Percentiles rank a stretch among this genome's conserved stretches.
These are phyloP conservation scores for Globisporangium polare DNA, from an alignment of 352 stramenopile species.

Conservation along the genomic window DNA sequence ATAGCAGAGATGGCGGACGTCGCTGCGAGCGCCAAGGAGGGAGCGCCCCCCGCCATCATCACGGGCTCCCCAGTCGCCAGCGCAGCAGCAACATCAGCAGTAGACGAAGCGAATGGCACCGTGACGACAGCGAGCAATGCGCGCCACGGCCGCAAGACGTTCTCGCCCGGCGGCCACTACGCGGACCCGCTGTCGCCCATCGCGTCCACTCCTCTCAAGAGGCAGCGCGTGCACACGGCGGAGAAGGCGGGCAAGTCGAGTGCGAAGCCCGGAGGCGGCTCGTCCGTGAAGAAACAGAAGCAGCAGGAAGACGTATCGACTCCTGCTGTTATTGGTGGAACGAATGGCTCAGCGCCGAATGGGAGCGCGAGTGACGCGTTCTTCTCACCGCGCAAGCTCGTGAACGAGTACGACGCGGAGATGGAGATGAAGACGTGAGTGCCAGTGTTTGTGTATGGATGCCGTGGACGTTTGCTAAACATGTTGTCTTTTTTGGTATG, in stretches of 20 bases:
- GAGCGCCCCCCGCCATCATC: slow-evolving; percentile 4
- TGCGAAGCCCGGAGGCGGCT: slow-evolving; percentile 22
- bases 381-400: slow-evolving; percentile 61
- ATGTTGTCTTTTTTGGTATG: neutral
- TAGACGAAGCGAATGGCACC: slow-evolving; percentile 1
- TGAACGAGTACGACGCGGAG: slow-evolving; percentile 48
- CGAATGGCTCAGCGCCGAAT: slow-evolving; percentile 22
- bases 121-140: slow-evolving; percentile 9
- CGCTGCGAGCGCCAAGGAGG: slow-evolving; percentile 3
- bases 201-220: slow-evolving; percentile 81
- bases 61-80: slow-evolving; percentile 13
- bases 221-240: slow-evolving; percentile 43
- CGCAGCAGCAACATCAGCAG: slow-evolving; percentile 19
- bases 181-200: slow-evolving; percentile 79
- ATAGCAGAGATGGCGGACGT: slow-evolving; percentile 12
- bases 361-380: slow-evolving; percentile 15
- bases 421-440: slow-evolving; percentile 11
- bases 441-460: neutral
- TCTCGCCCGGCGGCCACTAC: slow-evolving; percentile 48
- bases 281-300: slow-evolving; percentile 21
- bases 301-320: neutral
- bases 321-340: neutral
- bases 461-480: neutral
- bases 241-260: slow-evolving; percentile 43
- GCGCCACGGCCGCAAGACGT: slow-evolving; percentile 12